A percentile compares a stretch with the other conserved stretches of the same genome.
These are phyloP conservation scores for Wickerhamiella infanticola DNA, from an alignment of 1,139 yeast genomes.

Conservation along the genomic window DNA sequence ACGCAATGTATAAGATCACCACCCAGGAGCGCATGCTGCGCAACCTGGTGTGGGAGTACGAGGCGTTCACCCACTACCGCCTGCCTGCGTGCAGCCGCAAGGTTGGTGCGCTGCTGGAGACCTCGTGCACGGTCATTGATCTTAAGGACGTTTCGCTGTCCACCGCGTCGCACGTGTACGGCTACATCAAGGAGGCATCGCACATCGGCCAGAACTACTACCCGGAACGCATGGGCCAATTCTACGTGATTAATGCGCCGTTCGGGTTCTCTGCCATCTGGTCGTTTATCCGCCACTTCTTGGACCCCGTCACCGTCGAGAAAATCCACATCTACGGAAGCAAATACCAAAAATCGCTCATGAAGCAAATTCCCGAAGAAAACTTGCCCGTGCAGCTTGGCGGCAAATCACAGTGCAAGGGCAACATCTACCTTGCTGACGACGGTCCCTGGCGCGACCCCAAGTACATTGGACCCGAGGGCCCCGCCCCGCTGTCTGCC, in stretches of 20 bases:
- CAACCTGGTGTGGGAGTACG: constrained; percentile 96
- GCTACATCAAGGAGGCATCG: constrained; percentile 86
- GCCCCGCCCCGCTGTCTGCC: constrained; percentile 19
- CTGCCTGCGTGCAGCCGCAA: constrained; percentile 90
- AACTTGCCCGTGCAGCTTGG: constrained; percentile 87
- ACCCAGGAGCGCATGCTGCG: constrained; percentile 92
- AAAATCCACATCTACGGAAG: constrained; percentile 81
- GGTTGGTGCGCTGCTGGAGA: constrained; percentile 65
- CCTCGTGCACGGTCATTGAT: constrained; percentile 91
- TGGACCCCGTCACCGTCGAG: constrained; percentile 96
- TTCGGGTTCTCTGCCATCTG: constrained; percentile 94
- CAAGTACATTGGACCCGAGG: constrained; percentile 39
- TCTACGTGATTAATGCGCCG: constrained; percentile 90
- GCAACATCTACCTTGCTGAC: constrained; percentile 65
- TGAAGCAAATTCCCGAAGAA: constrained; percentile 85
- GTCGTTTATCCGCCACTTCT: constrained; percentile 75
- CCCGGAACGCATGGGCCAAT: constrained; percentile 99
- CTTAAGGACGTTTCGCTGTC: constrained; percentile 83
- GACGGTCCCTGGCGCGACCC: constrained; percentile 96
- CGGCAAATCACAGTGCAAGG: constrained; percentile 59
- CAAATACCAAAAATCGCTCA: constrained; percentile 61
- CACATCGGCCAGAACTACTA: constrained; percentile 90
- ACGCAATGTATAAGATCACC: constrained; percentile 85
- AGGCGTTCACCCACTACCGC: constrained; percentile 67
- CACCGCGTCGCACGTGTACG: constrained; percentile 70